A percentile compares a stretch with the other conserved stretches of the same genome.
These are phyloP conservation scores for Citrus medica DNA, from an alignment of 345 rosid species.

Conservation along the genomic window DNA sequence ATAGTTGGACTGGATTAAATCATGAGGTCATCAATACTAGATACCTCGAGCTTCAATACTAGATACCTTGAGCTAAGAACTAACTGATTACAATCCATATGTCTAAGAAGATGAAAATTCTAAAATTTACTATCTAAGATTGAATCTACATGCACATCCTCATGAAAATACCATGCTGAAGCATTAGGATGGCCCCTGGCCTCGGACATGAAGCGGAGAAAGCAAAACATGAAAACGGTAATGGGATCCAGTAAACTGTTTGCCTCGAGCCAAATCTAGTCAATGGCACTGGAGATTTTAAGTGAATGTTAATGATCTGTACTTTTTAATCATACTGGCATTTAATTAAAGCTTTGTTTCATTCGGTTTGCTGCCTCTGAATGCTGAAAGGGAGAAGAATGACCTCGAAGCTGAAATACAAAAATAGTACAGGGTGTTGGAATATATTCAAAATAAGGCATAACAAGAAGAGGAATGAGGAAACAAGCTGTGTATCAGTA, in stretches of 20 bases:
- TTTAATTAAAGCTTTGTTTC: constrained; percentile 42
- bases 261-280: constrained; percentile 11
- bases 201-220: constrained; percentile 1
- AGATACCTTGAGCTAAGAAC: not conserved
- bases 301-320: constrained; percentile 4
- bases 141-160: not conserved
- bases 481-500: not conserved
- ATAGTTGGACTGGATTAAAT: not conserved
- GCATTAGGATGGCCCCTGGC: not conserved
- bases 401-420: constrained; percentile 54
- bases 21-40: not conserved
- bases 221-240: not conserved
- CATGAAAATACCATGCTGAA: constrained; percentile 1
- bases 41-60: not conserved
- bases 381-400: constrained; percentile 74
- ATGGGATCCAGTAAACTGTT: constrained; percentile 1
- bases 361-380: constrained; percentile 56
- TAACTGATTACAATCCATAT: not conserved
- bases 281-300: not conserved
- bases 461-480: not conserved
- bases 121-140: not conserved
- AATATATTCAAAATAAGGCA: constrained; percentile 8
- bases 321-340: not conserved
- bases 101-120: not conserved
- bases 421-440: not conserved